Conservation (phyloP, 106 monocot genomes). For the Acanthochlamys bracteata region DNA sequence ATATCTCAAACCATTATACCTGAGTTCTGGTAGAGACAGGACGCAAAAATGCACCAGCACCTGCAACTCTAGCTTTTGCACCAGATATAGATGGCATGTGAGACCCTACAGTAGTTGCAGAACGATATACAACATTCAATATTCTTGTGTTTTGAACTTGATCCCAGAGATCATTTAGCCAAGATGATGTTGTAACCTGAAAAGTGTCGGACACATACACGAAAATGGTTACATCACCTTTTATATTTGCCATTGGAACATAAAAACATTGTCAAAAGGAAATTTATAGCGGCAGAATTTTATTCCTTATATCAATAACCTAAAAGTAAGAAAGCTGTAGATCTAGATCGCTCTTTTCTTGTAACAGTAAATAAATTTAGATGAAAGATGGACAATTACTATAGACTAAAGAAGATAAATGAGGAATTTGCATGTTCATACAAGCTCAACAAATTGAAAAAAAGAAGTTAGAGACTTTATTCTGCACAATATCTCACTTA, state of each 20-base stretch:
- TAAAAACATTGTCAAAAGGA: too few relatives aligned
- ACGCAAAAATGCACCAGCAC: conserved; percentile 37
- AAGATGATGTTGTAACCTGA: conserved; percentile 75
- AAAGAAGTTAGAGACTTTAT: too few relatives aligned
- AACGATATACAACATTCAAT: conserved; percentile 38
- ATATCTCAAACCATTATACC: conserved; percentile 9
- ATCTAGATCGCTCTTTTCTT: not conserved
- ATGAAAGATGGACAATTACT: too few relatives aligned
- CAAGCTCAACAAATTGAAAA: too few relatives aligned
- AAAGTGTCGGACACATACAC: not conserved
- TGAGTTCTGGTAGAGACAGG: conserved; percentile 41
- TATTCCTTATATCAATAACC: not conserved
- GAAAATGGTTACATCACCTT: not conserved
- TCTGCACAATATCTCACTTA: too few relatives aligned
- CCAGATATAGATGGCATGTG: conserved; percentile 29
- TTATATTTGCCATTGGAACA: too few relatives aligned
- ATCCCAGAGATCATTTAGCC: conserved; percentile 73
- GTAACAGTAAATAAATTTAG: too few relatives aligned
- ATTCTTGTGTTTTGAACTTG: conserved; percentile 51
- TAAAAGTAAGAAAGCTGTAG: not conserved
- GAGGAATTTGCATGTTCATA: too few relatives aligned
- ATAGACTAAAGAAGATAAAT: too few relatives aligned
- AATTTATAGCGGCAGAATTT: not conserved
- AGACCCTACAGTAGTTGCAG: conserved; percentile 32
- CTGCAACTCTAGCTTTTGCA: conserved; percentile 61